Evolutionary conservation across 768 basidiomycete species (phyloP).

Genomic region (Vararia minispora): DNA sequence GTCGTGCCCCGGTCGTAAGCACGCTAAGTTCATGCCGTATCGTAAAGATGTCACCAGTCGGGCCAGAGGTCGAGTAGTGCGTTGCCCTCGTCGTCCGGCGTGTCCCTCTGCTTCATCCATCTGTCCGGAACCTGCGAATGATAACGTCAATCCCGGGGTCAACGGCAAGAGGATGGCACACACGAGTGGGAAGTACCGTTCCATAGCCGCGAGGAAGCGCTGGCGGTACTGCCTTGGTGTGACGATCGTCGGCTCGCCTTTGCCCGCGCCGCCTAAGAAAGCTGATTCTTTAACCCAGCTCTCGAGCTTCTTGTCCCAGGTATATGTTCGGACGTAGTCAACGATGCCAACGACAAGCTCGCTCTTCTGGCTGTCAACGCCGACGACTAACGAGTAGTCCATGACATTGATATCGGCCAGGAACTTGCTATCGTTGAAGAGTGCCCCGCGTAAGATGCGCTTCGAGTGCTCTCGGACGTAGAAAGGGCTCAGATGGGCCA

Average conservation of each 20-base stretch:
- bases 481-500: conserved; percentile 78
- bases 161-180: conserved; percentile 16
- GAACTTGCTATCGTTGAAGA: conserved; percentile 95
- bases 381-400: conserved; percentile 96
- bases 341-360: conserved; percentile 97
- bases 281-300: conserved; percentile 97
- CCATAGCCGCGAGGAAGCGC: conserved; percentile 80
- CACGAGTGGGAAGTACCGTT: conserved; percentile 80
- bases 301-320: conserved; percentile 98
- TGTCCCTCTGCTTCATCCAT: conserved; percentile 82
- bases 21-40: neutral
- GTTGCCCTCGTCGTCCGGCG: conserved; percentile 60
- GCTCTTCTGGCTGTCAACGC: conserved; percentile 79
- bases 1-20: too few species aligned
- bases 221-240: conserved; percentile 92
- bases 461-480: conserved; percentile 97
- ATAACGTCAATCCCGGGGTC: neutral
- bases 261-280: conserved; percentile 72
- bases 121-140: conserved; percentile 64
- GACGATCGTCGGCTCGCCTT: conserved; percentile 92
- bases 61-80: conserved; percentile 27
- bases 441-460: conserved; percentile 77
- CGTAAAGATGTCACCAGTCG: conserved; percentile 22
- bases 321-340: conserved; percentile 92
- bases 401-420: conserved; percentile 90